phyloP scores from a whole-genome alignment of 73 alveolate genomes.

The Blepharisma stoltei region DNA sequence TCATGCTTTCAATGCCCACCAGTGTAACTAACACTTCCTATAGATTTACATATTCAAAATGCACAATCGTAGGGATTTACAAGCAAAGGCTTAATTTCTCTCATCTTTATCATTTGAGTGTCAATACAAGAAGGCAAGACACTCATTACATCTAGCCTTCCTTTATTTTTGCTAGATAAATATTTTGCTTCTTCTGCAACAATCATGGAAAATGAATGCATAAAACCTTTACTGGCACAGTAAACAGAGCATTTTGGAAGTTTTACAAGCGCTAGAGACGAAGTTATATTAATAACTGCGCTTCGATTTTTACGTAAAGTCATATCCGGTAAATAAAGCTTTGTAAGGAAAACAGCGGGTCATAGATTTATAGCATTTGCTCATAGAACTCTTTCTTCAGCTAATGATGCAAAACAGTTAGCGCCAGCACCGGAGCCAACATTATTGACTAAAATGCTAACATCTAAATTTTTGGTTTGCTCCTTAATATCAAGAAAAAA shows the following conservation, averaged over 20 bases:
- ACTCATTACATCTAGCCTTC: conserved; percentile 40
- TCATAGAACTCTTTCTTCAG: not conserved
- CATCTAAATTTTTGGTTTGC: conserved; percentile 52
- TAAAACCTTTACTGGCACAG: conserved; percentile 30
- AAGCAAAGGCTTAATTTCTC: not conserved
- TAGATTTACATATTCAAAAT: conserved; percentile 30
- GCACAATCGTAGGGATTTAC: conserved; percentile 47
- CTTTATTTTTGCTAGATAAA: conserved; percentile 20
- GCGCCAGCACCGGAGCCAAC: conserved; percentile 46
- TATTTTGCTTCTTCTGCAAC: not conserved
- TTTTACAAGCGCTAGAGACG: not conserved
- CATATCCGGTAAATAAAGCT: not conserved
- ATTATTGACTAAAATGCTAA: conserved; percentile 71
- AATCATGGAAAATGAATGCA: conserved; percentile 26
- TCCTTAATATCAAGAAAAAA: conserved; percentile 29
- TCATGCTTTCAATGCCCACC: conserved; percentile 39
- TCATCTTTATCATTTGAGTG: conserved; percentile 34
- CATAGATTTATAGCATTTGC: conserved; percentile 5
- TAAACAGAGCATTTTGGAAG: conserved; percentile 36
- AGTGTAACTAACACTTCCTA: conserved; percentile 38
- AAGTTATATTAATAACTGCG: not conserved
- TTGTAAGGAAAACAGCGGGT: not conserved
- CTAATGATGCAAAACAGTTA: not conserved
- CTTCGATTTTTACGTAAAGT: not conserved
- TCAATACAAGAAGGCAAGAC: conserved; percentile 38